Base-by-base conservation (phyloP, 495 filamentous ascomycete species). In the Hamigera avellanea region DNA sequence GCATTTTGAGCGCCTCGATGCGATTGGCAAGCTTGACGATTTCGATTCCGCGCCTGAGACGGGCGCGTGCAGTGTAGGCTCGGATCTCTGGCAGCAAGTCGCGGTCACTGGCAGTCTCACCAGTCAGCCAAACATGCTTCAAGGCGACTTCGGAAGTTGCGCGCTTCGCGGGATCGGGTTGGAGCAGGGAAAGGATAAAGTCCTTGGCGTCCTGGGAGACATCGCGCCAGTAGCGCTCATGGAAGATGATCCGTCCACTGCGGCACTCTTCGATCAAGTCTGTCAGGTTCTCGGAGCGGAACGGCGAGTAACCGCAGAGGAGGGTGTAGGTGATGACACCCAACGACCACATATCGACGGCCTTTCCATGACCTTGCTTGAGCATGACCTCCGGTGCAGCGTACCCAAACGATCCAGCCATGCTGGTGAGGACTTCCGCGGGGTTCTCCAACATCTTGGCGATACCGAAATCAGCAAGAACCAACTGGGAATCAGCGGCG, bases 311-410 rank as follows among this genome's bases (percentile, higher is more conserved):
- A 34, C 91, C 91, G 61, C 91, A 99, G 27, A 99, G 83, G n/a
- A 99, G 73, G 12, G 93, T 96, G 64, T 99, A 99, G 19, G 93
- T 96, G 52, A 99, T 96, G 45, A 99, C 89, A 44, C 91, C 91
- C 49, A 99, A 69, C 7, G 89, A 95, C 91, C 91, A 99, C 84
- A 99, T 93, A 53, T 99, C 91, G 19, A 96, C 91, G n/a, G 91
- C 83, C 57, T 96, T 96, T 50, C 93, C 91, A 54, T 99, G 91
- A 26, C 93, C 91, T 46, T 84, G 75, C 67, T 95, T 95, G 33
- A 95, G 69, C 91, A 99, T 99, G 30, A 99, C 88, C 55, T 99
- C 91, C 6, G 91, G 91, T 0, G 91, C 91, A 14, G 91, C 91
- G 50, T 99, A 99, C 27, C 91, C 91, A 56, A 99, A 96, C 2